Conservation (phyloP, 2,329 filamentous ascomycete species). For the Epichloe baconii region DNA sequence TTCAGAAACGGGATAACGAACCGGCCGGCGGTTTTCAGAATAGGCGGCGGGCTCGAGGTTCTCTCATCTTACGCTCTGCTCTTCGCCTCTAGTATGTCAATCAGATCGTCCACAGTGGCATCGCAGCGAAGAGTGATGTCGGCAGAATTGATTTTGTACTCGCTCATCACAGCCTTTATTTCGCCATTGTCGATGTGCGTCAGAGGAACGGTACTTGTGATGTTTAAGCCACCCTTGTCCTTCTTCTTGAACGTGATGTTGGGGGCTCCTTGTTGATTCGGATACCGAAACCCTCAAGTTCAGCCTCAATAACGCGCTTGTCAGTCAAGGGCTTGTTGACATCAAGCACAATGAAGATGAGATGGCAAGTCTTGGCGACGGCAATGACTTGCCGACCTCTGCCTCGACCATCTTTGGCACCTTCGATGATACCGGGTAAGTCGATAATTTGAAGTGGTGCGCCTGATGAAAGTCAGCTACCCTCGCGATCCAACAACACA, state of each 20-base stretch:
- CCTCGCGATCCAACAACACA: not conserved
- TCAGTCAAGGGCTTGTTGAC: constrained; percentile 97
- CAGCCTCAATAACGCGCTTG: constrained; percentile 87
- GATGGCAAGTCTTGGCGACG: constrained; percentile 94
- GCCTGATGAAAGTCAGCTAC: constrained; percentile 26
- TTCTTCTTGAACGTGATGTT: constrained; percentile 99
- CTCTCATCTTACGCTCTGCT: constrained; percentile 40
- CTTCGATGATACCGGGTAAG: constrained; percentile 96
- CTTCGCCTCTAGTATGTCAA: constrained; percentile 90
- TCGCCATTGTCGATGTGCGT: constrained; percentile 90
- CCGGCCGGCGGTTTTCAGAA: too few relatives aligned
- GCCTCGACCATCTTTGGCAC: constrained; percentile 95
- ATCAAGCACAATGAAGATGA: constrained; percentile 97
- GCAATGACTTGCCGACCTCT: constrained; percentile 97
- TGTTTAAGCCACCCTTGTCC: constrained; percentile 92
- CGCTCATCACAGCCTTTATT: constrained; percentile 94
- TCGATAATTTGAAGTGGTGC: constrained; percentile 98
- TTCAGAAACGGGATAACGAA: too few relatives aligned
- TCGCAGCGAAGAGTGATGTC: constrained; percentile 98
- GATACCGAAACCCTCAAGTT: constrained; percentile 95
- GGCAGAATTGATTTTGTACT: constrained; percentile 92
- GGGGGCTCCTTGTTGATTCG: constrained; percentile 89
- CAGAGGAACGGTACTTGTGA: constrained; percentile 87
- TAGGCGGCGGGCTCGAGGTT: not conserved
- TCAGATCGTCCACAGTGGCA: constrained; percentile 92